phyloP scores from a whole-genome alignment of 768 basidiomycete species.

The Termitomyces sp. region DNA sequence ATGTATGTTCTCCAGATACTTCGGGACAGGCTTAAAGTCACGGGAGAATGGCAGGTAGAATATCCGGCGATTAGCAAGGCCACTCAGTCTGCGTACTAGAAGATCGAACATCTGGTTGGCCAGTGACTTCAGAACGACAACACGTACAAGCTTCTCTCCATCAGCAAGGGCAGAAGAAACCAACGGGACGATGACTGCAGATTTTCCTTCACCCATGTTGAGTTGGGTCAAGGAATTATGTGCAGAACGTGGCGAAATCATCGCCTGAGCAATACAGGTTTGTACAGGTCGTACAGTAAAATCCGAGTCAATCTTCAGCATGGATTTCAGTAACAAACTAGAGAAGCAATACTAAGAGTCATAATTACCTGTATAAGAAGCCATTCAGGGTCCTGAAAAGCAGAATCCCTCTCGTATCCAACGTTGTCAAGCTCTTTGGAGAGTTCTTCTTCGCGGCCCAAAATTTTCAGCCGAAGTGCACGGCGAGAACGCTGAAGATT shows the following conservation, averaged over 20 bases:
- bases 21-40: conserved; percentile 21
- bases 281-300: conserved; percentile 43
- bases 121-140: conserved; percentile 49
- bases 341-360: neutral
- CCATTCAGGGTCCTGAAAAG: neutral
- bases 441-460: neutral
- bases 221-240: conserved; percentile 43
- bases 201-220: conserved; percentile 61
- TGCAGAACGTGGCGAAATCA: conserved; percentile 38
- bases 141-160: conserved; percentile 39
- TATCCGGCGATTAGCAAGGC: conserved; percentile 43
- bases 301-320: neutral
- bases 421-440: neutral
- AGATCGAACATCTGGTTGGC: conserved; percentile 46
- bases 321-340: neutral
- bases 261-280: conserved; percentile 36
- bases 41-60: conserved; percentile 52
- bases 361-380: neutral
- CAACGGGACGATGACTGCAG: conserved; percentile 50
- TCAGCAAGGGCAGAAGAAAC: conserved; percentile 37
- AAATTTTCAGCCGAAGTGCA: neutral
- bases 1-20: conserved; percentile 23
- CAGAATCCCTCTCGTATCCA: neutral
- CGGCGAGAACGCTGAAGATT: neutral
- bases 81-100: conserved; percentile 39